Evolutionary conservation across 129 eudicot genomes (phyloP).

Genomic region (Kitagawia praeruptora): DNA sequence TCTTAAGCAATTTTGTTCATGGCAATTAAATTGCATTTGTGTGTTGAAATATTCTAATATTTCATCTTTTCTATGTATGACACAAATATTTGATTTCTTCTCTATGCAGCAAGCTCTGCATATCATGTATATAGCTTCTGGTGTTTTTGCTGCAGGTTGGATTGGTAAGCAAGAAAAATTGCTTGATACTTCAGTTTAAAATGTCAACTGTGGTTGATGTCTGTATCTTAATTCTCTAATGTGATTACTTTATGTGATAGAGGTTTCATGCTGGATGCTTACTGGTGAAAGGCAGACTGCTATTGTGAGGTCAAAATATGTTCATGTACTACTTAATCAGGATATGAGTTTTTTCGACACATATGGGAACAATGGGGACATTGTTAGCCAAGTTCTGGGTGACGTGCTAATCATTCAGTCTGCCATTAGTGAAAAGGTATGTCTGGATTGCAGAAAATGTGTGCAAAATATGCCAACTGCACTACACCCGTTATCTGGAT

Average conservation of each 20-base stretch:
- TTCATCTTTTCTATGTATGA: not conserved
- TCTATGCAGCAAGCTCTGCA: conserved; percentile 45
- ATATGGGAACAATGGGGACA: conserved; percentile 48
- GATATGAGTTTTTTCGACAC: conserved; percentile 61
- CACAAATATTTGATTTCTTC: conserved; percentile 9
- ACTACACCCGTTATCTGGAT: not conserved
- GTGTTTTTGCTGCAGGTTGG: conserved; percentile 58
- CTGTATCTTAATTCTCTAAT: conserved; percentile 1
- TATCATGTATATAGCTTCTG: conserved; percentile 43
- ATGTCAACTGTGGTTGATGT: not conserved
- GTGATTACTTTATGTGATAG: conserved; percentile 18
- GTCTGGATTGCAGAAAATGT: not conserved
- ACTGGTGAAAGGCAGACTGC: conserved; percentile 65
- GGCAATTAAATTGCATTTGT: not conserved
- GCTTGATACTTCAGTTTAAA: not conserved
- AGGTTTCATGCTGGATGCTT: conserved; percentile 62
- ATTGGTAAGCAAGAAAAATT: conserved; percentile 36
- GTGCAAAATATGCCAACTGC: not conserved
- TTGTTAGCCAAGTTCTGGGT: conserved; percentile 43
- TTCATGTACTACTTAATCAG: conserved; percentile 45
- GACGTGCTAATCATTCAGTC: conserved; percentile 55
- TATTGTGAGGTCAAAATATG: conserved; percentile 45
- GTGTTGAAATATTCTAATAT: not conserved
- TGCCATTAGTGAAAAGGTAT: conserved; percentile 60
- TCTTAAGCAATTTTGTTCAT: not conserved